Evolutionary conservation across 176 grass and related monocot species (phyloP).

Genomic region (Avena sativa): DNA sequence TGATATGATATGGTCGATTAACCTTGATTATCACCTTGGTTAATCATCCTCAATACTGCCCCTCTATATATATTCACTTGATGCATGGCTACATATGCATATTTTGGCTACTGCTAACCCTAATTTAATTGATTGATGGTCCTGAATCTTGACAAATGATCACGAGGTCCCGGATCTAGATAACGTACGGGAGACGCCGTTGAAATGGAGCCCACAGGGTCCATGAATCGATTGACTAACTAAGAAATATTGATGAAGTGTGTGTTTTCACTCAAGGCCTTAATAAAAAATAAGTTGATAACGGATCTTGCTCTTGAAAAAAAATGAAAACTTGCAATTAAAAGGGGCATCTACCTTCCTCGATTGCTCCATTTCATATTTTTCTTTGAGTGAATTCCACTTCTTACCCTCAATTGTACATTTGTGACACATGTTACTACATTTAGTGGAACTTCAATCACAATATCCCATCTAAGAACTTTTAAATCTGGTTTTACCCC

Average conservation of each 20-base stretch:
- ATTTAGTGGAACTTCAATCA: background rate
- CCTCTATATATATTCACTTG: background rate
- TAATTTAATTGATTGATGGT: background rate
- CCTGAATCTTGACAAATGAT: background rate
- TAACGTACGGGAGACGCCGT: background rate
- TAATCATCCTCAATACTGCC: background rate
- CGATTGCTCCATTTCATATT: background rate
- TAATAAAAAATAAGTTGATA: background rate
- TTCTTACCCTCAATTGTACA: background rate
- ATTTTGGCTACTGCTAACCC: slow-evolving; percentile 12
- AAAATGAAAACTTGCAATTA: background rate
- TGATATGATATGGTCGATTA: background rate
- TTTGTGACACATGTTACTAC: background rate
- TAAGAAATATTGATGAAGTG: background rate
- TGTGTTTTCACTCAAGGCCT: background rate
- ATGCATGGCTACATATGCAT: background rate
- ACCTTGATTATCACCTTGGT: background rate
- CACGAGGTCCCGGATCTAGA: background rate
- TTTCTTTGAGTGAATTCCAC: background rate
- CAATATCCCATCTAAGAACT: background rate
- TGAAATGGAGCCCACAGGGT: background rate
- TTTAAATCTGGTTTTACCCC: background rate
- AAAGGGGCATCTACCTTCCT: background rate
- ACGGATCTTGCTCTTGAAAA: slow-evolving; percentile 3
- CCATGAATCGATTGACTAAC: background rate